Conservation (phyloP, 352 stramenopile genomes). For the Globisporangium yorkense region DNA sequence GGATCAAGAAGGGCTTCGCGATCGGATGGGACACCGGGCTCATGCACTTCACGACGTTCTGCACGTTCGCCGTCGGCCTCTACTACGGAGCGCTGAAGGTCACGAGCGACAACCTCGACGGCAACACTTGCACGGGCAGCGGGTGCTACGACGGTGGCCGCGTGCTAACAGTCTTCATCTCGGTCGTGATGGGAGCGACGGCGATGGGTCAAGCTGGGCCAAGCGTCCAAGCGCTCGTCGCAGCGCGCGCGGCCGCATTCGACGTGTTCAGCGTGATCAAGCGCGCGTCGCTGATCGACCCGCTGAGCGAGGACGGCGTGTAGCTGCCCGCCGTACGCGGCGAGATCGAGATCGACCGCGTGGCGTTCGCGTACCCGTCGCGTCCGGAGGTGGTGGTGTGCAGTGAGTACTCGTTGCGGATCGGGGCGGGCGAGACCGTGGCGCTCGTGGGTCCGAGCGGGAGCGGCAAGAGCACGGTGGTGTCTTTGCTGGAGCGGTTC, state of each 20-base stretch:
- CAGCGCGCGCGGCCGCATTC: conserved; percentile 42
- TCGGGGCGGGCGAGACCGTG: conserved; percentile 62
- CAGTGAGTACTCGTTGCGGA: conserved; percentile 42
- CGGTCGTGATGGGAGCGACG: conserved; percentile 63
- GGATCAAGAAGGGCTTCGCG: conserved; percentile 41
- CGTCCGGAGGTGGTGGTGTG: conserved; percentile 45
- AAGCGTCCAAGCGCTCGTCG: conserved; percentile 42
- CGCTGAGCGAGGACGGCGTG: conserved; percentile 22
- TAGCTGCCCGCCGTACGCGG: conserved; percentile 20
- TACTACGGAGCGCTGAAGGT: conserved; percentile 70
- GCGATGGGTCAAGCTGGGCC: conserved; percentile 57
- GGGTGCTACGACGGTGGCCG: conserved; percentile 53
- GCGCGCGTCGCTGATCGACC: conserved; percentile 47
- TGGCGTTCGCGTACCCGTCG: conserved; percentile 65
- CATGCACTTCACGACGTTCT: conserved; percentile 61
- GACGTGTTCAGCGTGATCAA: conserved; percentile 67
- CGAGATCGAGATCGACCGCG: conserved; percentile 77
- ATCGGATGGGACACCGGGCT: conserved; percentile 49
- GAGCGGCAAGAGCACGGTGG: too few species aligned
- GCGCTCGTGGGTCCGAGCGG: too few species aligned
- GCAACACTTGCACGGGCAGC: conserved; percentile 28
- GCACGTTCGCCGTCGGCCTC: conserved; percentile 68
- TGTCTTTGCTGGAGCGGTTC: too few species aligned
- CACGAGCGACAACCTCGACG: conserved; percentile 46
- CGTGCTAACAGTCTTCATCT: conserved; percentile 66